phyloP scores from a whole-genome alignment of 345 rosid genomes.

The Gossypium turneri region DNA sequence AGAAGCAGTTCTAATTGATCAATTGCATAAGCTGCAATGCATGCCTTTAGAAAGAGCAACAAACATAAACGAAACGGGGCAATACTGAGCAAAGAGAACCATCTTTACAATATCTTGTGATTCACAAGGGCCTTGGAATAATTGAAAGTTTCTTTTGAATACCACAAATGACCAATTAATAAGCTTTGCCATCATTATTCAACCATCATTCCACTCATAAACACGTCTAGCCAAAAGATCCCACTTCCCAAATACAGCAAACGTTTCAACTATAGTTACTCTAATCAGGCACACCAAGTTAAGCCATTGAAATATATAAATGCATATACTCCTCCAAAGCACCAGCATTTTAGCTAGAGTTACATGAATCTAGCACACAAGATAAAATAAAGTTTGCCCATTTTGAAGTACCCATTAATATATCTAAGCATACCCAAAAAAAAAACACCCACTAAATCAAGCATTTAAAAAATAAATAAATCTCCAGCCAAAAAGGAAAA shows the following conservation, averaged over 20 bases:
- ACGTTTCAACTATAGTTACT: neutral
- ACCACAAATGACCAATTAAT: neutral
- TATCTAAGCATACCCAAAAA: constrained; percentile 3
- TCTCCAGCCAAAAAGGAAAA: neutral
- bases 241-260: neutral
- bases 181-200: neutral
- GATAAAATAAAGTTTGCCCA: neutral
- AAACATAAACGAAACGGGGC: neutral
- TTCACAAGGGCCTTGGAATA: neutral
- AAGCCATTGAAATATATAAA: neutral
- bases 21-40: neutral
- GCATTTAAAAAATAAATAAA: constrained; percentile 13
- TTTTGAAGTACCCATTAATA: constrained; percentile 1
- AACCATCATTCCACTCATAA: neutral
- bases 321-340: neutral
- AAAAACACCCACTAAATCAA: constrained; percentile 18
- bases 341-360: constrained; percentile 9
- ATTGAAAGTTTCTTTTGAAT: neutral
- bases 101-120: neutral
- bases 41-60: neutral
- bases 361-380: constrained; percentile 2
- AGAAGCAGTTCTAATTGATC: neutral
- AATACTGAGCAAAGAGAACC: neutral
- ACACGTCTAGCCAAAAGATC: neutral
- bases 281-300: neutral